phyloP scores from a whole-genome alignment of 1,284 basidiomycete genomes.

The Grifola frondosa region DNA sequence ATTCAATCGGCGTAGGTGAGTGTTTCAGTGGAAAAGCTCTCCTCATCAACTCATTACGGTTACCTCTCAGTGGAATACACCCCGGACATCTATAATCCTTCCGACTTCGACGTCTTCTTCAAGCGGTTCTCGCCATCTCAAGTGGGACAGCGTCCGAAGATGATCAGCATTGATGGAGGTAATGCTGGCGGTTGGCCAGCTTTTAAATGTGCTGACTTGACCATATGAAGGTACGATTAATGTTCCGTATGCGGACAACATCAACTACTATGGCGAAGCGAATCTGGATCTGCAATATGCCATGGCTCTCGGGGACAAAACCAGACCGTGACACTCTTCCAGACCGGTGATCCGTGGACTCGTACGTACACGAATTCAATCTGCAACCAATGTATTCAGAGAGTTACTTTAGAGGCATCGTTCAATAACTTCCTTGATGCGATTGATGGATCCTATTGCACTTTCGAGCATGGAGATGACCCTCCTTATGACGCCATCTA shows the following conservation, averaged over 20 bases:
- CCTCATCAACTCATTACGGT: neutral
- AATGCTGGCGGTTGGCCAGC: conserved; percentile 7
- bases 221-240: conserved; percentile 12
- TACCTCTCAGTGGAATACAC: conserved; percentile 43
- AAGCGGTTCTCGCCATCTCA: conserved; percentile 35
- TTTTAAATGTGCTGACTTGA: neutral
- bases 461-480: conserved; percentile 8
- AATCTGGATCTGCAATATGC: conserved; percentile 44
- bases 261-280: conserved; percentile 46
- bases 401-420: conserved; percentile 5
- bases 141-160: conserved; percentile 36
- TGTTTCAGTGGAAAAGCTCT: neutral
- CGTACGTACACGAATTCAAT: conserved; percentile 13
- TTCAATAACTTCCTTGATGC: conserved; percentile 12
- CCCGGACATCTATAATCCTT: conserved; percentile 42
- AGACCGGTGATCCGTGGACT: conserved; percentile 43
- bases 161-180: conserved; percentile 44
- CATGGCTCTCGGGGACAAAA: conserved; percentile 36
- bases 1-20: conserved; percentile 48
- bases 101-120: conserved; percentile 45
- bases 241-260: conserved; percentile 30
- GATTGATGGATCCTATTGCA: conserved; percentile 8
- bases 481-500: conserved; percentile 16
- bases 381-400: conserved; percentile 1
- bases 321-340: conserved; percentile 42